Base-by-base conservation (phyloP, 768 basidiomycete species). In the Tricholoma bakamatsutake region DNA sequence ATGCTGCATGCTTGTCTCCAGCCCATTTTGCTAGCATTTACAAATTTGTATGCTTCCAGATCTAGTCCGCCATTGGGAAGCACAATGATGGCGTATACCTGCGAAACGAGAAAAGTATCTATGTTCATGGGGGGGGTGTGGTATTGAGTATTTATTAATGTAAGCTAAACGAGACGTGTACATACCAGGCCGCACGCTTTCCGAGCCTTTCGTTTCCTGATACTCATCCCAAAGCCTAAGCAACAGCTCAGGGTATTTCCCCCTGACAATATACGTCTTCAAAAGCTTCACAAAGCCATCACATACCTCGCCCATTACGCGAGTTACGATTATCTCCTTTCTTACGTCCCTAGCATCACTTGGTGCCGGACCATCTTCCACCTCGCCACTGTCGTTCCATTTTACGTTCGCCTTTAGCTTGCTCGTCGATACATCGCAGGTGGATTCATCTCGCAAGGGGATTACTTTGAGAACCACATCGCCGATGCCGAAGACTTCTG, bases 401-500 rank as follows among this genome's bases (percentile, higher is more conserved):
- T 56, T 55, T 35, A 50, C 51, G 50, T 54, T 56, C 18, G 46
- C 45, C 50, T 52, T 57, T 39, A 58, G 55, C 35, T 59, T 43
- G 24, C 45, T 39, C 33, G 24, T 54, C 15, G 57, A 34, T 13
- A n/a, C 33, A n/a, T 55, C 50, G 50, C 18, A 43, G 39, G 37
- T 63, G 34, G 62, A 73, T 62, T 85, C 84, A 58, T 81, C 75
- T 50, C 83, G 76, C 35, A 94, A 69, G 5, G 93, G 93, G 35
- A 95, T 84, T 45, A 97, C 79, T 73, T 95, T 96, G 59, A 95
- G 77, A n/a, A 95, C 93, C 33, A 95, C 83, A 60, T 89, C 82
- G 2, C 88, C 88, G 50, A 94, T 87, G 7, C 88, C 88, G 68
- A 92, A 99, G 28, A 99, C 97, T 66, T 99, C 97, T 0, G 93